Base-by-base conservation (phyloP, 805 yeast species). In the Metschnikowia anglica region DNA sequence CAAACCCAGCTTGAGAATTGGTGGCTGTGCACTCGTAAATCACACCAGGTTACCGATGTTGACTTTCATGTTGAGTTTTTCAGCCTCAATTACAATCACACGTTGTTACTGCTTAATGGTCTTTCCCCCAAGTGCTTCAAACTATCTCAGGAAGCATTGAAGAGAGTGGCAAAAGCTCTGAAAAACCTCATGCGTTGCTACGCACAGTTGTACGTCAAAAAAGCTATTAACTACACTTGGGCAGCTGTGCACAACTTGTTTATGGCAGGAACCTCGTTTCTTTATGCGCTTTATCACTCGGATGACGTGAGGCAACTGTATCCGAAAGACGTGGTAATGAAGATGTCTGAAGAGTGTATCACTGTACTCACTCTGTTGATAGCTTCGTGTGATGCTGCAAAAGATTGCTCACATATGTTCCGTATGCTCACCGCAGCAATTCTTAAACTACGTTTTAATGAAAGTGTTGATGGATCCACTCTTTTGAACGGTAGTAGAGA, bases 221-320 rank as follows among this genome's bases (percentile, higher is more conserved):
- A 76, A 53, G 70, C 77, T 35, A 74, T 88, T 46, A 88, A 88
- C 61, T 89, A 86, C 62, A 87, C 96, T 0, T 89, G 97, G 97
- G 90, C 89, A 2, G 93, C 95, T 0, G 90, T 88, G 2, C 95
- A 88, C 60, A 88, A 88, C 58, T 68, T 88, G 41, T 88, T 88
- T 59, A 83, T 86, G 85, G 90, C 96, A 0, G 95, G 95, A 0
- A 84, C 91, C 20, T 84, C 96, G 1, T 88, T 80, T 53, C 67
- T 89, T 33, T 88, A 85, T 58, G 77, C 89, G 1, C 71, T 88
- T 11, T 88, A 85, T 59, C 84, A 84, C 59, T 78, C 86, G 27
- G 71, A 71, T n/a, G 74, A 72, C 35, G 78, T 76, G 2, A 61
- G 83, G 17, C 57, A 62, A 5, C 63, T 65, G 5, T 72, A 79